Conservation (phyloP, 306 rosid species). For the Fragaria vesca region DNA sequence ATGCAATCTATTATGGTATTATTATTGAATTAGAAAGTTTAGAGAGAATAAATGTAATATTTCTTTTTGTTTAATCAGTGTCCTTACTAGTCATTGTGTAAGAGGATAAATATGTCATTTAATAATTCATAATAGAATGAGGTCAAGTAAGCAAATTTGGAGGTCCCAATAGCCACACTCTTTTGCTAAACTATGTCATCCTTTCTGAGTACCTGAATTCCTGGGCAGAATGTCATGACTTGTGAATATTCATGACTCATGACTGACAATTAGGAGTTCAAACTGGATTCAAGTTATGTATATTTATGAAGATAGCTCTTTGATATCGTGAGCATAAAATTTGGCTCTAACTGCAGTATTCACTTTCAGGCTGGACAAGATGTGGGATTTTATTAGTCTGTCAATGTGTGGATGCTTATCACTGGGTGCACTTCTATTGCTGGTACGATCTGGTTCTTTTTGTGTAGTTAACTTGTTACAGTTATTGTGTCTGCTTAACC, state of each 20-base stretch:
- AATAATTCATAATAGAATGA: too few species aligned
- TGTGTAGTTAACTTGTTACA: background rate
- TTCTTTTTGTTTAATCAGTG: too few species aligned
- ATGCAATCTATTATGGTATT: too few species aligned
- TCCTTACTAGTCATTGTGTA: too few species aligned
- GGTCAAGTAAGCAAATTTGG: too few species aligned
- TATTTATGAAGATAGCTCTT: background rate
- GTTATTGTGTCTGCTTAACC: slow-evolving; percentile 16
- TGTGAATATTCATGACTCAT: background rate
- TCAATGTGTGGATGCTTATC: slow-evolving; percentile 79
- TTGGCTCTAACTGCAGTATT: background rate
- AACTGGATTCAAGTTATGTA: background rate
- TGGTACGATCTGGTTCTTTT: slow-evolving; percentile 43
- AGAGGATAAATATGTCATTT: too few species aligned
- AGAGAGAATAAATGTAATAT: too few species aligned
- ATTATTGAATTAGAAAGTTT: too few species aligned
- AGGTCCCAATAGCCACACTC: too few species aligned
- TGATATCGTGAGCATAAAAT: background rate
- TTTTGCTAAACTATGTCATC: background rate
- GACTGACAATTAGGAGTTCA: background rate
- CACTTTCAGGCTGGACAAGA: slow-evolving; percentile 88
- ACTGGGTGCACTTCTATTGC: slow-evolving; percentile 47
- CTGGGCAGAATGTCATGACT: background rate
- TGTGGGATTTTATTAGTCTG: slow-evolving; percentile 60
- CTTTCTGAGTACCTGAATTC: background rate